These are phyloP conservation scores for Monilinia polystroma DNA, from an alignment of 2,329 filamentous ascomycete species.

Conservation along the genomic window DNA sequence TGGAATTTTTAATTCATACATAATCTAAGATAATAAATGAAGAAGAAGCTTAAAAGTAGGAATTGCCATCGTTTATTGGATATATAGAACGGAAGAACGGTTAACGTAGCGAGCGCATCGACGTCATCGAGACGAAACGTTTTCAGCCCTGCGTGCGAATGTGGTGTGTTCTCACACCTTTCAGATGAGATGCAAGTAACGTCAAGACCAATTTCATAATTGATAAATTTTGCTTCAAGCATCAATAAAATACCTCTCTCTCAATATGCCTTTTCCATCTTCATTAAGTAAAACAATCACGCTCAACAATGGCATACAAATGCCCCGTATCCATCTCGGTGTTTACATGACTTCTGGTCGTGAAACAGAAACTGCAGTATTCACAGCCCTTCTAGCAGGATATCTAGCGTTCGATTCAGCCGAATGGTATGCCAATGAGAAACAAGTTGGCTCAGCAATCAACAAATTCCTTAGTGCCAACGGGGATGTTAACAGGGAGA, in stretches of 20 bases:
- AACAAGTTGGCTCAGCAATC: conserved; percentile 66
- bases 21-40: too few relatives aligned
- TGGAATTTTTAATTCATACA: too few relatives aligned
- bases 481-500: conserved; percentile 57
- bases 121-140: too few relatives aligned
- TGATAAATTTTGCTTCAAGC: background rate
- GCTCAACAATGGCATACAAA: conserved; percentile 45
- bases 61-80: too few relatives aligned
- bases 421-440: conserved; percentile 66
- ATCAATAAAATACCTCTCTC: background rate
- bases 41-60: too few relatives aligned
- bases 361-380: conserved; percentile 58
- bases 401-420: conserved; percentile 53
- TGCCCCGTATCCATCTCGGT: conserved; percentile 72
- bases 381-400: conserved; percentile 46
- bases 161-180: background rate
- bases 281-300: conserved; percentile 15
- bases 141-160: too few relatives aligned
- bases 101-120: too few relatives aligned
- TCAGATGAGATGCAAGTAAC: too few relatives aligned
- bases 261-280: conserved; percentile 5
- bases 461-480: conserved; percentile 54
- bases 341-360: conserved; percentile 68
- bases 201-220: background rate
- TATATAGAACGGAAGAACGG: too few relatives aligned